These are phyloP conservation scores for Phanerodontia chrysosporium DNA, from an alignment of 768 basidiomycete genomes.

Conservation along the genomic window DNA sequence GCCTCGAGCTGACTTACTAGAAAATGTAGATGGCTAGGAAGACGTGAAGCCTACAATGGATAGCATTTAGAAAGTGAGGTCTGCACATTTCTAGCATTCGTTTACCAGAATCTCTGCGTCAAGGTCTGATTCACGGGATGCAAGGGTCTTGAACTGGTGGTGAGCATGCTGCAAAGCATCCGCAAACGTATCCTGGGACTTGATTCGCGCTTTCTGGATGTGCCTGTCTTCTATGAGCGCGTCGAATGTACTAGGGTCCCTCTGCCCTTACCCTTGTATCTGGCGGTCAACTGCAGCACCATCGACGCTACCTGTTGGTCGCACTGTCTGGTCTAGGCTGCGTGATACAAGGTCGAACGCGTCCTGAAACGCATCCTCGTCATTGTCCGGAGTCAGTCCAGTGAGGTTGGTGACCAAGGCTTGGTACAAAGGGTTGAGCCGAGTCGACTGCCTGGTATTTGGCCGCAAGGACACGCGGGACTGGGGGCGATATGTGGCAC, in stretches of 20 bases:
- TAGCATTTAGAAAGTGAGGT: neutral
- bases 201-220: slow-evolving; percentile 61
- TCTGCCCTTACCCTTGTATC: slow-evolving; percentile 44
- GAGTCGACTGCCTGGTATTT: slow-evolving; percentile 44
- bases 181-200: slow-evolving; percentile 57
- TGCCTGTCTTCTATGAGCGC: slow-evolving; percentile 12
- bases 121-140: slow-evolving; percentile 46
- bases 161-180: slow-evolving; percentile 57
- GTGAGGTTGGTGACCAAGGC: slow-evolving; percentile 52
- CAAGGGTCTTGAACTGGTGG: slow-evolving; percentile 44
- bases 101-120: slow-evolving; percentile 63
- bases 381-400: slow-evolving; percentile 40
- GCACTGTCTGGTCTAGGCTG: slow-evolving; percentile 53
- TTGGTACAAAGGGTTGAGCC: slow-evolving; percentile 52
- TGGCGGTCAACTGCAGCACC: slow-evolving; percentile 51
- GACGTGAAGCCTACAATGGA: slow-evolving; percentile 41
- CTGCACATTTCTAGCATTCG: slow-evolving; percentile 5
- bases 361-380: slow-evolving; percentile 41
- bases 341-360: slow-evolving; percentile 55
- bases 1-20: slow-evolving; percentile 41
- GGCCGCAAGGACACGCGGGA: slow-evolving; percentile 44
- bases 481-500: slow-evolving; percentile 22
- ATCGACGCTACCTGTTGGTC: slow-evolving; percentile 55
- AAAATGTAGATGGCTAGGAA: slow-evolving; percentile 72
- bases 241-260: neutral